phyloP scores from a whole-genome alignment of 139 green algal species.

The Gonium pectorale region DNA sequence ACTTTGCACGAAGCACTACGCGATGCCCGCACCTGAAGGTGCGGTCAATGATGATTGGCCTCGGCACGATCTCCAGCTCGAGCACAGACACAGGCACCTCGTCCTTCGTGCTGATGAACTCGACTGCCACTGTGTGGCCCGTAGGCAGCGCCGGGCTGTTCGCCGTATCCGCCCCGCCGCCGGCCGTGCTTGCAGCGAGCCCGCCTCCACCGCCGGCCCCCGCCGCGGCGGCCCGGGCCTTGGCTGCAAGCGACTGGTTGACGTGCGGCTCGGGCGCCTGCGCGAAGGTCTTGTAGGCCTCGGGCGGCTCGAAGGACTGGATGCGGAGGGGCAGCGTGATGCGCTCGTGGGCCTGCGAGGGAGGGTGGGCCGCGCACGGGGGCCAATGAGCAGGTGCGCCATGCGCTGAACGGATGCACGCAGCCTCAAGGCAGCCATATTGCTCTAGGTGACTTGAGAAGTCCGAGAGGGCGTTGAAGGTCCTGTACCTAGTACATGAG shows the following conservation, averaged over 20 bases:
- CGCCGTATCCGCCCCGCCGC: not conserved
- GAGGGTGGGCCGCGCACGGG: not conserved
- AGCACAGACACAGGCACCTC: slow-evolving; percentile 62
- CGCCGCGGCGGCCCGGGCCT: not conserved
- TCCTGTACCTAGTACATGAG: not conserved
- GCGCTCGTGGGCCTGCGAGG: slow-evolving; percentile 51
- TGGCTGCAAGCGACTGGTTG: slow-evolving; percentile 17
- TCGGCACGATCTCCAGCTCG: slow-evolving; percentile 65
- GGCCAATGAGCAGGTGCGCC: not conserved
- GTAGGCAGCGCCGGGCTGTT: not conserved
- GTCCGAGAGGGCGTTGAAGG: no score
- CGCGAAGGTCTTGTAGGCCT: slow-evolving; percentile 44
- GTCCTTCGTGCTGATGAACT: slow-evolving; percentile 54
- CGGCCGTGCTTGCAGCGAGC: not conserved
- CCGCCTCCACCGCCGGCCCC: not conserved
- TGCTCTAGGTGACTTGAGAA: no score
- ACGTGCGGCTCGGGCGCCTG: not conserved
- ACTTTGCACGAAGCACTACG: no score
- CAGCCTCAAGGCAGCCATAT: no score
- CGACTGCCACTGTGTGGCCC: slow-evolving; percentile 52
- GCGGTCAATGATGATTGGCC: slow-evolving; percentile 67
- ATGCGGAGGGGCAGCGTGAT: slow-evolving; percentile 59
- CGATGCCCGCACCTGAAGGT: slow-evolving; percentile 59
- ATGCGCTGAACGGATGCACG: no score
- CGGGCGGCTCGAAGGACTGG: slow-evolving; percentile 59